These are phyloP conservation scores for Heritiera fomes DNA, from an alignment of 345 rosid species.

Conservation along the genomic window DNA sequence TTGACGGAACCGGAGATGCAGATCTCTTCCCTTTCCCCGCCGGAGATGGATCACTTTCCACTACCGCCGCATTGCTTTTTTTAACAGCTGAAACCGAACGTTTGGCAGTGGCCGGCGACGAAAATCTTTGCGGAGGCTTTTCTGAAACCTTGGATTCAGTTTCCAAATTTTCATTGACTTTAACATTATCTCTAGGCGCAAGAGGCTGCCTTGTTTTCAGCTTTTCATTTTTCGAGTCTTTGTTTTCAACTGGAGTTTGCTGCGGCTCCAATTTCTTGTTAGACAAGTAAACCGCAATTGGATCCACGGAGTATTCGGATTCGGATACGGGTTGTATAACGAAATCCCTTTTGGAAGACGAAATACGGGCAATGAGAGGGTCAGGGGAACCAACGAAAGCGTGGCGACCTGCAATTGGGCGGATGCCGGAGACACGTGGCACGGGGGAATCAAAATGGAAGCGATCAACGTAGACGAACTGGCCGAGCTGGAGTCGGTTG, in stretches of 20 bases:
- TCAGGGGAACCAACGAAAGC: slow-evolving; percentile 80
- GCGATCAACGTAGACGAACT: slow-evolving; percentile 84
- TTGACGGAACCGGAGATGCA: slow-evolving; percentile 84
- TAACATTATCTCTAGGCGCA: slow-evolving; percentile 45
- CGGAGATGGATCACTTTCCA: slow-evolving; percentile 78
- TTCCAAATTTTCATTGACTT: slow-evolving; percentile 21
- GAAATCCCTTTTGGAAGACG: slow-evolving; percentile 70
- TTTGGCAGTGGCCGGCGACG: slow-evolving; percentile 74
- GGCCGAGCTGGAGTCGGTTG: slow-evolving; percentile 98
- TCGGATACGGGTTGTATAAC: slow-evolving; percentile 85
- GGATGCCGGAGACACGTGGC: slow-evolving; percentile 75
- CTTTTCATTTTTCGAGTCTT: slow-evolving; percentile 34
- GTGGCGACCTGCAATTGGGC: slow-evolving; percentile 92
- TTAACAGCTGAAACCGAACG: slow-evolving; percentile 56
- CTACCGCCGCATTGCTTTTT: slow-evolving; percentile 35
- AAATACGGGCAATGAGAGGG: slow-evolving; percentile 76
- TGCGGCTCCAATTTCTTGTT: slow-evolving; percentile 42
- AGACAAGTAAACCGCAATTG: slow-evolving; percentile 69
- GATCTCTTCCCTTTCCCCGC: slow-evolving; percentile 77
- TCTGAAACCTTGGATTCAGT: slow-evolving; percentile 30
- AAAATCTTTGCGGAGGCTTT: slow-evolving; percentile 62
- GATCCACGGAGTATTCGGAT: slow-evolving; percentile 71
- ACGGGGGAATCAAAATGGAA: slow-evolving; percentile 78
- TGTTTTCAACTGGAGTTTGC: neutral
- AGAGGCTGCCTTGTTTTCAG: slow-evolving; percentile 52